Conservation (phyloP, 1,284 basidiomycete species). For the Trichosporon sp. region DNA sequence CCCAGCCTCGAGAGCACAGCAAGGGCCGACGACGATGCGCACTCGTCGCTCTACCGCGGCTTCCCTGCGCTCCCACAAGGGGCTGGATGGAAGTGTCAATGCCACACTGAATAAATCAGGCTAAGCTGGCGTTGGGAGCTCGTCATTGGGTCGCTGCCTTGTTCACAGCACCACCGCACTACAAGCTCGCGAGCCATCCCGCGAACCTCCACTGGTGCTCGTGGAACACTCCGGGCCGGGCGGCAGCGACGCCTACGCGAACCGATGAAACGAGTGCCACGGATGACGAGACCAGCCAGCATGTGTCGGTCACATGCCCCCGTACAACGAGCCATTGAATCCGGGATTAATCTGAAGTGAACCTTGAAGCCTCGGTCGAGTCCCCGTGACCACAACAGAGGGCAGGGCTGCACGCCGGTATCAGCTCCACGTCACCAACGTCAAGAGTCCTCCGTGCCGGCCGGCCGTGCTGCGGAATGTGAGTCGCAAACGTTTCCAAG, state of each 20-base stretch:
- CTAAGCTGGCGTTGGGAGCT: too few relatives aligned
- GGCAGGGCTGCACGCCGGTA: not conserved
- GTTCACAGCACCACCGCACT: too few relatives aligned
- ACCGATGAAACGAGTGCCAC: not conserved
- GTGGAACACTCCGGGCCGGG: not conserved
- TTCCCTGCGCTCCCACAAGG: not conserved
- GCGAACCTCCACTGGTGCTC: too few relatives aligned
- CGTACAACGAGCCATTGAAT: not conserved
- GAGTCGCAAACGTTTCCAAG: not conserved
- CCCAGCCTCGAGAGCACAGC: too few relatives aligned
- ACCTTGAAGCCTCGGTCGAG: not conserved
- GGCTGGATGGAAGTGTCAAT: not conserved
- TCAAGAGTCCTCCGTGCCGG: not conserved
- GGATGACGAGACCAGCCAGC: not conserved
- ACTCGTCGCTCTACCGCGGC: not conserved
- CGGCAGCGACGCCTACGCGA: too few relatives aligned
- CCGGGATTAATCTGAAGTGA: not conserved
- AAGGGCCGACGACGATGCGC: not conserved
- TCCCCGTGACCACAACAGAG: not conserved
- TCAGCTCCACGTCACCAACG: not conserved
- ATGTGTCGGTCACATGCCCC: slow-evolving; percentile 5
- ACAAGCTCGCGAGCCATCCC: too few relatives aligned
- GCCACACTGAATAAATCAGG: not conserved
- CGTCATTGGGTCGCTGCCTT: too few relatives aligned
- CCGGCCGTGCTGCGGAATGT: not conserved